Evolutionary conservation across 2,329 filamentous ascomycete genomes (phyloP), one percentile per base, ranked within the genome.

Genomic region (Exophiala alcalophila): DNA sequence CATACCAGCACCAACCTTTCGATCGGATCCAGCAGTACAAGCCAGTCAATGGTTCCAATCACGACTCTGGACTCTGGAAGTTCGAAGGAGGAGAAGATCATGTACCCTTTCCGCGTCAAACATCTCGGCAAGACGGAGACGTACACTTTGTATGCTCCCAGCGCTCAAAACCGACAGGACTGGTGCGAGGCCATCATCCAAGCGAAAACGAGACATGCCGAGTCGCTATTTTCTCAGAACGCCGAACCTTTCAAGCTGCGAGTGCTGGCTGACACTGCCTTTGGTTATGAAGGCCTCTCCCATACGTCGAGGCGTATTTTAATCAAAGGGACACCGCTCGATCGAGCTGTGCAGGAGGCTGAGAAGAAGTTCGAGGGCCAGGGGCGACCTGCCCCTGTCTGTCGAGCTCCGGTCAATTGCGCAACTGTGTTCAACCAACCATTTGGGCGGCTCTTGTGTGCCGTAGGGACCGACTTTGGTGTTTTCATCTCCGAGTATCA

Each of bases 131-230:
- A 94, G 50, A 62, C 68, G 33, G 90, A 95, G 55, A 83, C 87
- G 0, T 97, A 96, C 63, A 95, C 86, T 0, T 71, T 98, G 2
- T 97, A 94, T 62, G 90, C 91, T 0, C 78, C 83, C 4, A 84
- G 81, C 2, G 78, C 83, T 2, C 77, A 83, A 49, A 84, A 82
- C 56, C 78, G 92, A 44, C 74, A 81, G 49, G 87, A 94, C 34
- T 98, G 94, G 94, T 94, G 88, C 59, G 81, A 81, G 52, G 94
- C 89, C 66, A 94, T 98, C 56, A 83, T 94, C 31, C 85, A 94
- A 64, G 92, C 92, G 21, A 98, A 98, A 71, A 94, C 89, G 5
- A 82, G 84, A 46, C 90, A 98, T 62, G 92, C 92, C 15, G 84
- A 88, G 37, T 86, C 90, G 3, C 71, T 97, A 4, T 86, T 86